A percentile compares a stretch with the other conserved stretches of the same genome.
These are phyloP conservation scores for Starmerella powellii DNA, from an alignment of 805 yeast species.

Conservation along the genomic window DNA sequence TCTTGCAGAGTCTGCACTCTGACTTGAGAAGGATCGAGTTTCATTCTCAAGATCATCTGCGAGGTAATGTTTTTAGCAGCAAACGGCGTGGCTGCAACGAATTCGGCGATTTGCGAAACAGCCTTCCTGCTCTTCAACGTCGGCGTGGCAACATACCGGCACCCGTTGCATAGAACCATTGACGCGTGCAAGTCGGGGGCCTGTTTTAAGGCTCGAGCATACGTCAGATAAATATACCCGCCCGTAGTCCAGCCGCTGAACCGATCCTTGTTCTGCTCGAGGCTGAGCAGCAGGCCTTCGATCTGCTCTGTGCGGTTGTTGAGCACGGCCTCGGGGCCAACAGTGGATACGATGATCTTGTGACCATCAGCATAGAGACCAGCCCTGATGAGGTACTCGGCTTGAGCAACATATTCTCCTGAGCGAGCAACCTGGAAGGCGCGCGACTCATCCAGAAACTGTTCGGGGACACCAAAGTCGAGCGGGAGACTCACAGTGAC, in stretches of 20 bases:
- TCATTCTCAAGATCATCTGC: constrained; percentile 14
- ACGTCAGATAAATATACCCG: constrained; percentile 31
- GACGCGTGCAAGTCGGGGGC: constrained; percentile 1
- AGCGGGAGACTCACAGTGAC: constrained; percentile 23
- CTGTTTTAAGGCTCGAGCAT: constrained; percentile 10
- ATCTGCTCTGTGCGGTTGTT: constrained; percentile 30
- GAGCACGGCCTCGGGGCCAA: constrained; percentile 65
- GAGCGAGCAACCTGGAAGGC: constrained; percentile 43
- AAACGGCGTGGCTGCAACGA: constrained; percentile 20
- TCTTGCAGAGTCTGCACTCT: constrained; percentile 16
- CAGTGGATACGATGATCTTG: constrained; percentile 37
- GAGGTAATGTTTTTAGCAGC: constrained; percentile 3
- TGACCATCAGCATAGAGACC: constrained; percentile 54
- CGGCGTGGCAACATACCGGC: constrained; percentile 8
- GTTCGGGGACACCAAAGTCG: constrained; percentile 29
- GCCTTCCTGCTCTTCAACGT: constrained; percentile 22
- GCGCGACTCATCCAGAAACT: constrained; percentile 41
- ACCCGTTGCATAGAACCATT: constrained; percentile 4
- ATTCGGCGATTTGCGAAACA: constrained; percentile 22
- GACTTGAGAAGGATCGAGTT: constrained; percentile 15
- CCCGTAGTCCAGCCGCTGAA: constrained; percentile 27
- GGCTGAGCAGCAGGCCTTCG: constrained; percentile 21
- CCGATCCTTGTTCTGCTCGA: constrained; percentile 15
- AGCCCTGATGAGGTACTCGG: constrained; percentile 51
- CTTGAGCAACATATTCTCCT: constrained; percentile 48